Conservation (phyloP, 305 asterid genomes). For the Solanum hybrid region DNA sequence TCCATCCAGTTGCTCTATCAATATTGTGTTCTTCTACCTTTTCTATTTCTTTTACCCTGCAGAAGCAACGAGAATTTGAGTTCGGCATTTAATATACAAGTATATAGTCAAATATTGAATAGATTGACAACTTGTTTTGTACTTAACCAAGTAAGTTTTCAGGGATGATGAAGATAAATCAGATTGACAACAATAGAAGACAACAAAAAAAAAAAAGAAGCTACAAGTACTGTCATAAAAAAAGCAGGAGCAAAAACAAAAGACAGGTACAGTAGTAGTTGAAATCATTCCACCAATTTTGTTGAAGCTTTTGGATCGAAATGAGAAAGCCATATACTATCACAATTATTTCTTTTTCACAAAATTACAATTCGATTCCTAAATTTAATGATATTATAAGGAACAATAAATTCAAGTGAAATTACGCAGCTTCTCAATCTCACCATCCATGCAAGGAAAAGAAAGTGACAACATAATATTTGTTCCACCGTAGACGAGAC, state of each 20-base stretch:
- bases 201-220: fast-evolving
- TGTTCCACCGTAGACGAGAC: neutral
- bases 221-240: neutral
- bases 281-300: neutral
- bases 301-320: neutral
- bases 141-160: neutral
- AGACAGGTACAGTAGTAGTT: neutral
- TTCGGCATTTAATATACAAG: no score
- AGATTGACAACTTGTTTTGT: neutral
- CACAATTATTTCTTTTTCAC: neutral
- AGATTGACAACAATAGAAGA: neutral
- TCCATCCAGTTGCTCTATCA: no score
- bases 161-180: neutral
- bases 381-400: neutral
- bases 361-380: neutral
- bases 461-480: neutral
- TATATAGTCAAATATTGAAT: neutral
- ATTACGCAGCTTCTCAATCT: neutral
- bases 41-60: no score
- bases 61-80: no score
- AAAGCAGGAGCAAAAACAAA: neutral
- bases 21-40: no score
- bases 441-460: neutral
- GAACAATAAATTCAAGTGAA: neutral
- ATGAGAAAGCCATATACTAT: neutral